Evolutionary conservation across 2,329 filamentous ascomycete species (phyloP).

Genomic region (Dryadomyces quercivorus): DNA sequence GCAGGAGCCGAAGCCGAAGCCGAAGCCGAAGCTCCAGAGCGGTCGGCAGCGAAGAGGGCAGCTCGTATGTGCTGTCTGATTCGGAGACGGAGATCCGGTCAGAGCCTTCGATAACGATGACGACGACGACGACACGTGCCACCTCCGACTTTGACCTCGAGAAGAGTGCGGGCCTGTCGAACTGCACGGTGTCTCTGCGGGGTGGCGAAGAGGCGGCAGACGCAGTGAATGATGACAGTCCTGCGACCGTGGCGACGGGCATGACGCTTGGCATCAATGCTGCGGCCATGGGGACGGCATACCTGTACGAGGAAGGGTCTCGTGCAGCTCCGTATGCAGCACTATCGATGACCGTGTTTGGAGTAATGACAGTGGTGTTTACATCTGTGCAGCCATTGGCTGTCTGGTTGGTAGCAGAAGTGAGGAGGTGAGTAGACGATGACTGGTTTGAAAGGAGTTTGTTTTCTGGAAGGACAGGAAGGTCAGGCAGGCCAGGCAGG

Average conservation of each 20-base stretch:
- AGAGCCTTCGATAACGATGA: neutral
- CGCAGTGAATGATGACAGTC: slow-evolving; percentile 14
- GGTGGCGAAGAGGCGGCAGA: neutral
- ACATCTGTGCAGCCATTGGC: slow-evolving; percentile 35
- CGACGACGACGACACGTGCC: neutral
- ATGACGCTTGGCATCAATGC: slow-evolving; percentile 45
- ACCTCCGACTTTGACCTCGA: slow-evolving; percentile 2
- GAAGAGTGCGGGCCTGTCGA: slow-evolving; percentile 2
- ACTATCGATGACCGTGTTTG: slow-evolving; percentile 44
- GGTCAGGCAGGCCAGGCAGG: too few relatives aligned
- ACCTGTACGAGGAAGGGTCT: slow-evolving; percentile 40
- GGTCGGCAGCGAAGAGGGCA: neutral
- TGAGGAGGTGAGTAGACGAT: neutral
- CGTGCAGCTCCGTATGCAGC: slow-evolving; percentile 43
- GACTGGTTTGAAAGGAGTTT: too few relatives aligned
- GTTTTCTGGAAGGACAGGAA: too few relatives aligned
- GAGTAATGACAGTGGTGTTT: slow-evolving; percentile 42
- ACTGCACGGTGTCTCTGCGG: neutral
- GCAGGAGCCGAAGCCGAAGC: neutral
- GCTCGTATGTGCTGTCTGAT: neutral
- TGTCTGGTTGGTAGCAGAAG: slow-evolving; percentile 21
- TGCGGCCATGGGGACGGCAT: slow-evolving; percentile 46
- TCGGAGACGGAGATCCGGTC: neutral
- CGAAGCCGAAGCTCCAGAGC: too few relatives aligned
- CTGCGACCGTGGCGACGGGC: slow-evolving; percentile 34